Evolutionary conservation across 169 alveolate species (phyloP).

Genomic region (Plasmodium fragile): DNA sequence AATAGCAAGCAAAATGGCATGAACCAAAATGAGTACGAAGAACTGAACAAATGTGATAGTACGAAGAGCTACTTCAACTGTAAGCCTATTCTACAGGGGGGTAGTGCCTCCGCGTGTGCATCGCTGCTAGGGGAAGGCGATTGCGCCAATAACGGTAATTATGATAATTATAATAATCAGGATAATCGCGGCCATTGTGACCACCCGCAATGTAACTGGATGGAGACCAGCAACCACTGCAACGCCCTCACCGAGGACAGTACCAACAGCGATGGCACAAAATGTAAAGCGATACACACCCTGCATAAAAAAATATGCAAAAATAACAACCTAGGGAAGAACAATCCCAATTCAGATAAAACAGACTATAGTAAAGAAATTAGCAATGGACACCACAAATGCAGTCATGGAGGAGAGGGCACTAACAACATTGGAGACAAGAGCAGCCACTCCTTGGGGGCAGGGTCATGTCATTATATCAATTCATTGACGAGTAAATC

Average conservation of each 20-base stretch:
- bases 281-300: constrained; percentile 8
- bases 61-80: not conserved
- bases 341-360: not conserved
- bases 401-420: not conserved
- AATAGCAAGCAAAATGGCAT: not conserved
- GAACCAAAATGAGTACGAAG: not conserved
- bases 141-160: not conserved
- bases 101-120: not conserved
- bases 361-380: not conserved
- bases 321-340: not conserved
- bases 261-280: not conserved
- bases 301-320: constrained; percentile 13
- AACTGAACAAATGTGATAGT: not conserved
- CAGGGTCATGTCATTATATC: constrained; percentile 2
- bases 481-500: not conserved
- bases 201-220: not conserved
- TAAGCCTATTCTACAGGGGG: not conserved
- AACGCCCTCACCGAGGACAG: not conserved
- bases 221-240: not conserved
- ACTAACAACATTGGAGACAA: not conserved
- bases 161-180: not conserved
- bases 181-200: not conserved
- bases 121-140: not conserved
- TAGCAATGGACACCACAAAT: not conserved
- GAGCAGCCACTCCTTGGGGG: not conserved